A percentile compares a stretch with the other conserved stretches of the same genome.
Evolutionary conservation across 345 rosid genomes (phyloP).

Genomic region (Eucalyptus fibrosa): DNA sequence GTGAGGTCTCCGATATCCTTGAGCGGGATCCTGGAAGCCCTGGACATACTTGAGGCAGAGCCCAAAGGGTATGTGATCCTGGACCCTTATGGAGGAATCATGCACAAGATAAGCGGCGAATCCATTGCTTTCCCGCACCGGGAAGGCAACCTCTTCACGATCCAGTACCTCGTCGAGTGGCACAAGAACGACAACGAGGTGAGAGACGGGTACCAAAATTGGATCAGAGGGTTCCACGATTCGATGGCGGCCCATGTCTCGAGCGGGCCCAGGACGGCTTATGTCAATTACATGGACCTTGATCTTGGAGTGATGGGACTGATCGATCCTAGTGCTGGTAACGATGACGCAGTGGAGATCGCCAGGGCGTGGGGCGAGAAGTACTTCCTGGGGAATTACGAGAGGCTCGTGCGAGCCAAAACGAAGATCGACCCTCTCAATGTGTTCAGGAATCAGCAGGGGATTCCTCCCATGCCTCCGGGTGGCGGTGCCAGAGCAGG

Average conservation of each 20-base stretch:
- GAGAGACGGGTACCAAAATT: background rate
- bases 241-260: slow-evolving; percentile 37
- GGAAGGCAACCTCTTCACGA: slow-evolving; percentile 24
- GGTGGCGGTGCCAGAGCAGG: background rate
- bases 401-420: slow-evolving; percentile 31
- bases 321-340: background rate
- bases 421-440: slow-evolving; percentile 31
- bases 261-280: slow-evolving; percentile 39
- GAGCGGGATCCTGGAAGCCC: slow-evolving; percentile 4
- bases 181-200: slow-evolving; percentile 10
- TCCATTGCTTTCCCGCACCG: slow-evolving; percentile 51
- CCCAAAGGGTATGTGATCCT: slow-evolving; percentile 22
- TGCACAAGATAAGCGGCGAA: slow-evolving; percentile 24
- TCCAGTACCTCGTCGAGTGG: slow-evolving; percentile 45
- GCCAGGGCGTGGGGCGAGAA: slow-evolving; percentile 39
- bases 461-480: slow-evolving; percentile 7
- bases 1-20: slow-evolving; percentile 19
- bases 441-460: slow-evolving; percentile 30
- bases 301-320: slow-evolving; percentile 27
- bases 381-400: slow-evolving; percentile 33
- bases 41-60: slow-evolving; percentile 10
- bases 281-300: slow-evolving; percentile 42
- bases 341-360: slow-evolving; percentile 7
- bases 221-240: slow-evolving; percentile 23
- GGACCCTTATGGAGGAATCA: slow-evolving; percentile 48